Evolutionary conservation across 1,284 basidiomycete genomes (phyloP), one percentile per base, ranked within the genome.

Genomic region (Apiotrichum porosum): DNA sequence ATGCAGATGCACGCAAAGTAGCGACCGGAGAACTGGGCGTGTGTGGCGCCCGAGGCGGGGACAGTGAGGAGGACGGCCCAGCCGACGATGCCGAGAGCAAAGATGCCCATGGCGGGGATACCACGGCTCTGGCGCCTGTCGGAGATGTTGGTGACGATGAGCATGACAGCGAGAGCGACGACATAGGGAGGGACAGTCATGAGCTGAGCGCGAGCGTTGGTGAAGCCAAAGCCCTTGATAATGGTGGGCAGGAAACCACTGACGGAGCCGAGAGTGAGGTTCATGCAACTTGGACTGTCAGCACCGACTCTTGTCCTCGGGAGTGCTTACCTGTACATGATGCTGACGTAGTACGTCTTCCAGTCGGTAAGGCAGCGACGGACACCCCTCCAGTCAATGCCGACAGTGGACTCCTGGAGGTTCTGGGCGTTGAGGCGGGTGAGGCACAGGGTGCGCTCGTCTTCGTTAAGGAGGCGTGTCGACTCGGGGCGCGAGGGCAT

Each of bases 181-280:
- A 81, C 85, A 60, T 89, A 89, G 15, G 88, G 87, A 3, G 88
- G 88, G 8, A 91, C 86, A 0, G 88, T 79, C 69, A 78, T 77
- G n/a, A 82, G 73, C 61, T 28, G 80, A 1, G 79, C 78, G 26
- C 66, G 54, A 9, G 79, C 73, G 30, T 70, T 68, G 22, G 66
- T 68, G 62, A 78, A 78, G 42, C 48, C 44, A 19, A 46, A 51
- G 12, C 58, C 66, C 52, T 78, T 79, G 53, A 89, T 81, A 60
- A 90, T 88, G 0, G 88, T 91, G 0, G 88, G 88, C 21, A 91
- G 73, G 73, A 91, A 92, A 0, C 86, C 89, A 3, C 83, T 83
- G 37, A 87, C 83, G 3, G 83, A 84, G 9, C 85, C 85, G 2
- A 90, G 76, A 2, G 84, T 83, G 45, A 83, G 80, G 68, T 92